Evolutionary conservation across 805 yeast species (phyloP).

Genomic region (Ogataea ramenticola): DNA sequence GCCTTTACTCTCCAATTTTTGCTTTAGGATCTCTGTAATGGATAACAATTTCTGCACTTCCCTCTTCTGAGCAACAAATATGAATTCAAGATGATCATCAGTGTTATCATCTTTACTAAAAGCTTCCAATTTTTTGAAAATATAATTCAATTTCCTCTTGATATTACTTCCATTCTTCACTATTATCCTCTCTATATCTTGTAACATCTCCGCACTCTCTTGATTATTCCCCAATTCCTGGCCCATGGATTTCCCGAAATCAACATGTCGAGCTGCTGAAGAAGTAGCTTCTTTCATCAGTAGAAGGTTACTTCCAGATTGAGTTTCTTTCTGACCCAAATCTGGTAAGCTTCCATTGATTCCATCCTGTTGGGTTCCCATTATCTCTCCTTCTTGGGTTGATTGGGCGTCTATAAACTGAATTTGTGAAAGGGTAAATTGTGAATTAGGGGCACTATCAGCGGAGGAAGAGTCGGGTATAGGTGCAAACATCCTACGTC

Average conservation of each 20-base stretch:
- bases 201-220: neutral
- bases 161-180: conserved; percentile 19
- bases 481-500: neutral
- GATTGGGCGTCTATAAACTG: neutral
- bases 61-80: conserved; percentile 14
- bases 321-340: too few species aligned
- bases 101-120: conserved; percentile 1
- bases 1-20: neutral
- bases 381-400: neutral
- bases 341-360: too few species aligned
- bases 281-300: too few species aligned
- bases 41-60: conserved; percentile 23
- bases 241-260: too few species aligned
- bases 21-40: conserved; percentile 23
- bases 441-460: neutral
- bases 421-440: neutral
- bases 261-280: too few species aligned
- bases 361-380: too few species aligned
- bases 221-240: too few species aligned
- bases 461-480: neutral
- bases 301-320: too few species aligned
- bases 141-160: conserved; percentile 9
- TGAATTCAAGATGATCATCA: conserved; percentile 6
- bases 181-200: conserved; percentile 1
- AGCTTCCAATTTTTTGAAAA: conserved; percentile 6